Evolutionary conservation across 2,329 filamentous ascomycete species (phyloP).

Genomic region (Mycosphaerella arachidis): DNA sequence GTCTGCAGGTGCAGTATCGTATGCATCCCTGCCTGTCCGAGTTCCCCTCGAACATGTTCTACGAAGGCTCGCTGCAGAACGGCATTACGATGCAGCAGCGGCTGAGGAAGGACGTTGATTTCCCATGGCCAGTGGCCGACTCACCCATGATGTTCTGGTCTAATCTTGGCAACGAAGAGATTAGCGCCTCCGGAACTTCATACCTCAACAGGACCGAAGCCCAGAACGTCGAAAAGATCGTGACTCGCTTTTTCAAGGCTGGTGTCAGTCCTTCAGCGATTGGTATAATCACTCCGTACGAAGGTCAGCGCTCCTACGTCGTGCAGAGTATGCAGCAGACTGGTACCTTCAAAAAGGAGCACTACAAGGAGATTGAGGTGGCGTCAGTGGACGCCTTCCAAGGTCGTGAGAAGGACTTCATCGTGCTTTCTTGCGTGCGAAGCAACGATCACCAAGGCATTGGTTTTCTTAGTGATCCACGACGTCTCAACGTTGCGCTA

Average conservation of each 20-base stretch:
- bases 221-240: constrained; percentile 96
- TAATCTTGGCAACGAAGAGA: constrained; percentile 95
- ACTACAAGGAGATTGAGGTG: constrained; percentile 97
- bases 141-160: constrained; percentile 99
- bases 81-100: constrained; percentile 87
- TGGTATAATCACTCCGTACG: constrained; percentile 97
- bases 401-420: constrained; percentile 97
- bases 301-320: constrained; percentile 96
- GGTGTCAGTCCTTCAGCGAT: constrained; percentile 91
- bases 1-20: constrained; percentile 93
- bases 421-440: constrained; percentile 93
- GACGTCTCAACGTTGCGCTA: constrained; percentile 92
- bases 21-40: constrained; percentile 98
- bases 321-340: constrained; percentile 99
- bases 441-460: constrained; percentile 99
- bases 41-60: constrained; percentile 99
- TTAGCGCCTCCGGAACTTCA: constrained; percentile 93
- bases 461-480: constrained; percentile 95
- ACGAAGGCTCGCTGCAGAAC: constrained; percentile 94
- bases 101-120: constrained; percentile 88
- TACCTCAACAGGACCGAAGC: constrained; percentile 98
- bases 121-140: constrained; percentile 92
- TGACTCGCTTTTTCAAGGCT: constrained; percentile 97
- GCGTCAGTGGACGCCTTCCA: constrained; percentile 98
- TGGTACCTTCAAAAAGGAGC: constrained; percentile 95